Conservation (phyloP, 148 eudicot genomes). For the Selenicereus undatus region DNA sequence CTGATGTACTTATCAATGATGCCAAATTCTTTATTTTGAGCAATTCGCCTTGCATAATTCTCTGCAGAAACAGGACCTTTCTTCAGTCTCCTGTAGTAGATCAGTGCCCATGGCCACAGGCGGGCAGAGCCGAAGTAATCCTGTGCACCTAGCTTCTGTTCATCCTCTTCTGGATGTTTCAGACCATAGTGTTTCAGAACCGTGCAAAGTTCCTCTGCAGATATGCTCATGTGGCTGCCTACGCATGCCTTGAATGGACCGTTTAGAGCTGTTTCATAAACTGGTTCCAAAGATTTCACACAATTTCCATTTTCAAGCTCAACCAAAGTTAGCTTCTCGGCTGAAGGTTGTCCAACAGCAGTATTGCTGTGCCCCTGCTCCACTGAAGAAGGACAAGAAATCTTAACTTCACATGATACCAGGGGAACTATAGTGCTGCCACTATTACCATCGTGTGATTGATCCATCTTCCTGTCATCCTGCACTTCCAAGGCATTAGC, state of each 20-base stretch:
- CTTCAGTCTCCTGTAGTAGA: conserved; percentile 54
- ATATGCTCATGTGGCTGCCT: conserved; percentile 25
- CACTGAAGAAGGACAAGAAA: conserved; percentile 8
- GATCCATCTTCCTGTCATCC: conserved; percentile 5
- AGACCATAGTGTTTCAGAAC: conserved; percentile 47
- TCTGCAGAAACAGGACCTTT: conserved; percentile 48
- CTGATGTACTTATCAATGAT: conserved; percentile 53
- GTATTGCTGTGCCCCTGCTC: conserved; percentile 7
- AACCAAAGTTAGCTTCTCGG: conserved; percentile 5
- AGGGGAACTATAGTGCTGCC: neutral
- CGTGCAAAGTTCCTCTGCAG: conserved; percentile 37
- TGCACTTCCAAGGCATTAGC: neutral
- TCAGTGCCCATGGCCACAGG: conserved; percentile 56
- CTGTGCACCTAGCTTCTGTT: conserved; percentile 30
- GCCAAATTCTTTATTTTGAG: conserved; percentile 48
- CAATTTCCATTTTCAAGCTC: conserved; percentile 16
- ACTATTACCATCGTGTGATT: neutral
- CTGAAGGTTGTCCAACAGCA: conserved; percentile 11
- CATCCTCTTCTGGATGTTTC: conserved; percentile 28
- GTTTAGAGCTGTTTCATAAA: conserved; percentile 13
- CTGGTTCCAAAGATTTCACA: conserved; percentile 13
- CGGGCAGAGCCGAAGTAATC: conserved; percentile 54
- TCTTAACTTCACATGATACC: conserved; percentile 3
- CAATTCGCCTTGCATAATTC: conserved; percentile 47
- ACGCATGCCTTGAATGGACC: conserved; percentile 15